phyloP scores from a whole-genome alignment of 257 asterid genomes.

The Thymus mandschuricus region DNA sequence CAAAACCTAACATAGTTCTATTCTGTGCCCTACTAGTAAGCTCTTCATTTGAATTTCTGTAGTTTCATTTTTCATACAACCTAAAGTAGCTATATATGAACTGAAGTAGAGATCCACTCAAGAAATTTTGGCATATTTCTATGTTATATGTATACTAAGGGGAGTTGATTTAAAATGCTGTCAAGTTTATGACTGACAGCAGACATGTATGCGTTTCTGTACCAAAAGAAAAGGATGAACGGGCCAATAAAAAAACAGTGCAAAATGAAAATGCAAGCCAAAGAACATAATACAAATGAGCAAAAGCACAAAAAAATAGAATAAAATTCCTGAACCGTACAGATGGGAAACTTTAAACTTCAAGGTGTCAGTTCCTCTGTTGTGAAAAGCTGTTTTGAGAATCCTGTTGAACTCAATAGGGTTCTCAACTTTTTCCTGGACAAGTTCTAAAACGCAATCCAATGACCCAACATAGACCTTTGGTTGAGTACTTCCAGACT shows the following conservation, averaged over 20 bases:
- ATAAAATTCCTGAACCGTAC: conserved; percentile 59
- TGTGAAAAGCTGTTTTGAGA: conserved; percentile 79
- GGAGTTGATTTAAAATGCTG: conserved; percentile 11
- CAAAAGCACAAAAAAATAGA: conserved; percentile 30
- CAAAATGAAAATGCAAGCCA: conserved; percentile 22
- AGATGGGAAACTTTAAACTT: conserved; percentile 83
- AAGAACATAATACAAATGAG: conserved; percentile 25
- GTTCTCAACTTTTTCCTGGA: conserved; percentile 82
- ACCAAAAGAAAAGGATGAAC: neutral
- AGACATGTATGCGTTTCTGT: conserved; percentile 13
- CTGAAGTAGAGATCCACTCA: conserved; percentile 13
- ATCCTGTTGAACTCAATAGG: conserved; percentile 84
- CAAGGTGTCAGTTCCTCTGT: conserved; percentile 69
- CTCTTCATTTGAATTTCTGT: neutral
- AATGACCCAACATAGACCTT: conserved; percentile 60
- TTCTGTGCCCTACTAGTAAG: neutral
- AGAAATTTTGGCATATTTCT: neutral
- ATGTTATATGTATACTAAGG: neutral
- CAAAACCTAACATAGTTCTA: neutral
- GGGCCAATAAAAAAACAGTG: conserved; percentile 1
- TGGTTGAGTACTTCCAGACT: conserved; percentile 62
- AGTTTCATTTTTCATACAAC: neutral
- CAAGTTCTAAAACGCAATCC: conserved; percentile 69
- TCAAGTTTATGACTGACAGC: conserved; percentile 19
- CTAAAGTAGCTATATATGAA: conserved; percentile 1